Evolutionary conservation across 805 yeast genomes (phyloP).

Genomic region (Metschnikowia corniflorae): DNA sequence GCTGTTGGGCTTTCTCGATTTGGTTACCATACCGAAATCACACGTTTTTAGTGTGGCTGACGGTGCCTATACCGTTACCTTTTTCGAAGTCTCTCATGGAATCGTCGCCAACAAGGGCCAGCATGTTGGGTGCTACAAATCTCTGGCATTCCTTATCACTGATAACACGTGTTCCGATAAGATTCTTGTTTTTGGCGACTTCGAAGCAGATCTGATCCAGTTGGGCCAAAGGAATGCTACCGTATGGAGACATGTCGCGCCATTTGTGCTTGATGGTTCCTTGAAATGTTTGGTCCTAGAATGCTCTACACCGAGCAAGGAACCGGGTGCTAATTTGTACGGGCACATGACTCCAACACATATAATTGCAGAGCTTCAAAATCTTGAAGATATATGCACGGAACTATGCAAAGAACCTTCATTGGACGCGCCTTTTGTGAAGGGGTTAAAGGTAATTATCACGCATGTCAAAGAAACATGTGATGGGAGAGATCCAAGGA

Average conservation of each 20-base stretch:
- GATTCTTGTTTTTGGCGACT: constrained; percentile 75
- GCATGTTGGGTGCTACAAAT: constrained; percentile 29
- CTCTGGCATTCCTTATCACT: constrained; percentile 59
- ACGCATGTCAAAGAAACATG: constrained; percentile 36
- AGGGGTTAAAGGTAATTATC: constrained; percentile 46
- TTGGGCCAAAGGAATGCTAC: constrained; percentile 29
- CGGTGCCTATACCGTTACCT: constrained; percentile 22
- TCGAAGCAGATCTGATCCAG: constrained; percentile 63
- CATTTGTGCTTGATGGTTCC: constrained; percentile 34
- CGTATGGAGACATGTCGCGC: constrained; percentile 60
- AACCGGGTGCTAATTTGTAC: constrained; percentile 47
- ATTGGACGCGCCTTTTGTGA: constrained; percentile 19
- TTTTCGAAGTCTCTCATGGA: constrained; percentile 37
- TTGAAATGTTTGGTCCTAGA: constrained; percentile 66
- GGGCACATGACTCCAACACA: constrained; percentile 79
- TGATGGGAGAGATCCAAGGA: constrained; percentile 51
- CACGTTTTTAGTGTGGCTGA: constrained; percentile 15
- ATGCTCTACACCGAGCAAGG: constrained; percentile 56
- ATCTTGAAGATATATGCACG: constrained; percentile 16
- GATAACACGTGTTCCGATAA: constrained; percentile 30
- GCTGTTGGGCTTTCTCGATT: constrained; percentile 23
- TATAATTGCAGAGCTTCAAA: constrained; percentile 53
- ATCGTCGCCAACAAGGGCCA: constrained; percentile 11
- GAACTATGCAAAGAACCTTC: not conserved
- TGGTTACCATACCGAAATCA: constrained; percentile 17